Percentiles rank a stretch among this genome's conserved stretches.
These are phyloP conservation scores for Pelargonium nanum DNA, from an alignment of 345 rosid genomes.

Conservation along the genomic window DNA sequence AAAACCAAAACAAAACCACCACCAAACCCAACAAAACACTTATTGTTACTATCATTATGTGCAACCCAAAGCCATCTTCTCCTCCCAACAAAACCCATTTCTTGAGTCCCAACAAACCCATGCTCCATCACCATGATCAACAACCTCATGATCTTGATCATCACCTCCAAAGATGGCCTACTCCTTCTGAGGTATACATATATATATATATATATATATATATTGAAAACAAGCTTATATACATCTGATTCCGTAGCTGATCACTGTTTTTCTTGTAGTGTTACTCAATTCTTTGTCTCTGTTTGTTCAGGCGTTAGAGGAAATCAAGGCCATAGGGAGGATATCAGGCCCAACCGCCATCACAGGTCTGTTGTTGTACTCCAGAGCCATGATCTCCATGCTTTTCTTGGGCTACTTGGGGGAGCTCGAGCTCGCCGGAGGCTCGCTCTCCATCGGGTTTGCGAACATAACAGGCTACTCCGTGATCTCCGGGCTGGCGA, in stretches of 20 bases:
- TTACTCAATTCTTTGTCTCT: background rate
- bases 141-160: background rate
- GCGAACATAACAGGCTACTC: slow-evolving; percentile 93
- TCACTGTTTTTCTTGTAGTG: too few species aligned
- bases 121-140: background rate
- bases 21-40: too few species aligned
- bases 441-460: slow-evolving; percentile 84
- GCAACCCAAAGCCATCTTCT: too few species aligned
- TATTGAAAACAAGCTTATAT: background rate
- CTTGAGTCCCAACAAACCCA: background rate
- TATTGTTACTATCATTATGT: too few species aligned
- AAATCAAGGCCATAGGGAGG: background rate
- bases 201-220: background rate
- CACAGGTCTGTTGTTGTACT: slow-evolving; percentile 52
- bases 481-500: slow-evolving; percentile 72
- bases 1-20: too few species aligned
- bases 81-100: background rate
- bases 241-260: background rate
- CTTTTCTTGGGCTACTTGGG: slow-evolving; percentile 84
- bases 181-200: background rate
- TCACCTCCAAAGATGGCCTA: background rate
- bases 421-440: slow-evolving; percentile 84
- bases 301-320: background rate
- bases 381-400: slow-evolving; percentile 67
- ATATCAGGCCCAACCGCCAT: too few species aligned